Evolutionary conservation across 2,329 filamentous ascomycete species (phyloP), one percentile per base, ranked within the genome.

Genomic region (Thielaviopsis cerberus): DNA sequence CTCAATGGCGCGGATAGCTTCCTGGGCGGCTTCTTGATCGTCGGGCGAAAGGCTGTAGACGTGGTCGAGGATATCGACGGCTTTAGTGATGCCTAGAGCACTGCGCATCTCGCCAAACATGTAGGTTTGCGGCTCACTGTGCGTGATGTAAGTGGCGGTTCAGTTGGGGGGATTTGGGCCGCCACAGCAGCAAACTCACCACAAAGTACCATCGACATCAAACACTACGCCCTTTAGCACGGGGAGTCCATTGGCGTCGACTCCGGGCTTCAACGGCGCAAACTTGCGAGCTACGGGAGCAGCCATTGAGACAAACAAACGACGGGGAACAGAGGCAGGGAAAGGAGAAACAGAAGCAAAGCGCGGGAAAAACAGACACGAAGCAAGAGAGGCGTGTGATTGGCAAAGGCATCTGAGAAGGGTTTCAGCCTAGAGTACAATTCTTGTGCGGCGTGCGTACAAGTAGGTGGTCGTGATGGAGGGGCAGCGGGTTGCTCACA

Each of bases 161-260:
- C 11, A 11, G 5, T 30, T 30, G 24, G 56, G 41, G 20, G n/a
- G 25, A 23, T 34, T 30, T n/a, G n/a, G n/a, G n/a, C n/a, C n/a
- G n/a, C n/a, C n/a, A n/a, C n/a, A n/a, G n/a, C n/a, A n/a, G n/a
- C n/a, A 10, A 22, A 74, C 82, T 72, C 71, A 94, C 90, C 85
- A 96, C 61, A 97, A 71, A 24, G 91, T 98, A 3, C 91, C 91
- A 69, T 98, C 91, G 62, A 98, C 87, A 71, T 98, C 91, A 70
- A 97, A 97, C 15, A 97, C 76, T 1, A 85, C 71, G 3, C 82
- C 82, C 61, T 74, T 74, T 26, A 85, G 69, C 59, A 67, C 72
- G 1, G 77, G 76, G 23, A 69, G 66, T 8, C 66, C 66, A 24
- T 65, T 63, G 2, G 67, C 64, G 54, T 62, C 57, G 10, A 65